Percentiles rank a stretch among this genome's conserved stretches.
Evolutionary conservation across 257 asterid genomes (phyloP).

Genomic region (Solanum chilense): DNA sequence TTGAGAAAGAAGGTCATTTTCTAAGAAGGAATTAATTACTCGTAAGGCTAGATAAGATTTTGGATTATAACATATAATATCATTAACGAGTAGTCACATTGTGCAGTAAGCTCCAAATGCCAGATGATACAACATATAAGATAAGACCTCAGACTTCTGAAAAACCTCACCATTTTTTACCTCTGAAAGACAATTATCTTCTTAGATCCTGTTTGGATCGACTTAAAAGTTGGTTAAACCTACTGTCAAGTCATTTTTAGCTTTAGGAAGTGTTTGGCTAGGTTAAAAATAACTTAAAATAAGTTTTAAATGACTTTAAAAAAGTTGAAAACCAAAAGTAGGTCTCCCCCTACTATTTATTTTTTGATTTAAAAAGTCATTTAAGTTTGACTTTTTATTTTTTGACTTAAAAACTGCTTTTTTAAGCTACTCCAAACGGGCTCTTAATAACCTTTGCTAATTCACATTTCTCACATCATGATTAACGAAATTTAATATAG

Average conservation of each 20-base stretch:
- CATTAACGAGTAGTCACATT: neutral
- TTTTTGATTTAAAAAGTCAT: too few relatives aligned
- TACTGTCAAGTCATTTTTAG: too few relatives aligned
- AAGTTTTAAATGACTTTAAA: too few relatives aligned
- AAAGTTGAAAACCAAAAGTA: too few relatives aligned
- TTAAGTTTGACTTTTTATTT: too few relatives aligned
- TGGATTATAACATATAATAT: neutral
- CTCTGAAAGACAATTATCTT: neutral
- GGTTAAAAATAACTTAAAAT: too few relatives aligned
- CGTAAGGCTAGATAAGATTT: neutral
- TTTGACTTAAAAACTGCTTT: too few relatives aligned
- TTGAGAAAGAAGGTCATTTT: neutral
- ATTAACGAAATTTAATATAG: neutral
- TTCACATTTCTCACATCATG: neutral
- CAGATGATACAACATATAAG: neutral
- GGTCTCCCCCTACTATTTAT: too few relatives aligned
- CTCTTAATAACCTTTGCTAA: neutral
- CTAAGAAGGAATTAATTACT: neutral
- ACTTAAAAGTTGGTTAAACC: too few relatives aligned
- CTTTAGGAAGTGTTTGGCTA: too few relatives aligned
- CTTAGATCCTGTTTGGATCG: neutral
- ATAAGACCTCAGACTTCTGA: neutral
- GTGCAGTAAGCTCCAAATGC: neutral
- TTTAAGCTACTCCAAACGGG: too few relatives aligned
- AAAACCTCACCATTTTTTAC: neutral